Evolutionary conservation across 2,329 filamentous ascomycete genomes (phyloP).

Genomic region (Eurotiales sp.): DNA sequence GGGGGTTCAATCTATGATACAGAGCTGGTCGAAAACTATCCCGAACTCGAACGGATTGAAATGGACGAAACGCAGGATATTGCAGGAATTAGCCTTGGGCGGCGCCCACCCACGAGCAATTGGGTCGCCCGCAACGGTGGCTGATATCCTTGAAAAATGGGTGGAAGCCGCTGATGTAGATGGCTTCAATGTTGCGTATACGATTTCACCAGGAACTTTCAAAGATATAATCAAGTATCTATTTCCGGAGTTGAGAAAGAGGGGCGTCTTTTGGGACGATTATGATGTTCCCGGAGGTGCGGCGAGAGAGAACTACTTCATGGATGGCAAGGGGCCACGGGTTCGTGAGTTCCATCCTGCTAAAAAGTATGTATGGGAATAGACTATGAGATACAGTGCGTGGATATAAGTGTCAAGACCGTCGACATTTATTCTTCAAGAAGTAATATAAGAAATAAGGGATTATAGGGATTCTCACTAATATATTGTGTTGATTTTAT

Average conservation of each 20-base stretch:
- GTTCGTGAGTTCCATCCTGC: slow-evolving; percentile 12
- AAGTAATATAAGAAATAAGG: too few species aligned
- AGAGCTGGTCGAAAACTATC: slow-evolving; percentile 42
- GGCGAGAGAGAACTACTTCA: slow-evolving; percentile 38
- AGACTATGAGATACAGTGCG: too few species aligned
- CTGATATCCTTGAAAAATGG: slow-evolving; percentile 41
- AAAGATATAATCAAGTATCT: slow-evolving; percentile 51
- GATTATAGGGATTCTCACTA: too few species aligned
- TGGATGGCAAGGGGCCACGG: slow-evolving; percentile 25
- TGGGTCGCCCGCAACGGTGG: slow-evolving; percentile 34
- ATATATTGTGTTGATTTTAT: too few species aligned
- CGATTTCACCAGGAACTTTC: slow-evolving; percentile 51
- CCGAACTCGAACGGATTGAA: slow-evolving; percentile 38
- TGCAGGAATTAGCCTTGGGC: slow-evolving; percentile 31
- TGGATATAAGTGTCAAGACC: too few species aligned
- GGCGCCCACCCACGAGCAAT: slow-evolving; percentile 35
- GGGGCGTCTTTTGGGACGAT: slow-evolving; percentile 39
- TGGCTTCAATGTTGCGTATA: slow-evolving; percentile 45
- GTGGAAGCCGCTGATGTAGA: slow-evolving; percentile 42
- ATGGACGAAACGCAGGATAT: slow-evolving; percentile 35
- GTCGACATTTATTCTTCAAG: too few species aligned
- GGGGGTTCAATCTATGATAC: slow-evolving; percentile 44
- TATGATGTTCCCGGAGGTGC: slow-evolving; percentile 36
- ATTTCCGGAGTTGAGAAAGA: slow-evolving; percentile 41
- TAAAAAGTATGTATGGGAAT: slow-evolving; percentile 5